Evolutionary conservation across 768 basidiomycete species (phyloP).

Genomic region (Porphyrellus cyaneotinctus): DNA sequence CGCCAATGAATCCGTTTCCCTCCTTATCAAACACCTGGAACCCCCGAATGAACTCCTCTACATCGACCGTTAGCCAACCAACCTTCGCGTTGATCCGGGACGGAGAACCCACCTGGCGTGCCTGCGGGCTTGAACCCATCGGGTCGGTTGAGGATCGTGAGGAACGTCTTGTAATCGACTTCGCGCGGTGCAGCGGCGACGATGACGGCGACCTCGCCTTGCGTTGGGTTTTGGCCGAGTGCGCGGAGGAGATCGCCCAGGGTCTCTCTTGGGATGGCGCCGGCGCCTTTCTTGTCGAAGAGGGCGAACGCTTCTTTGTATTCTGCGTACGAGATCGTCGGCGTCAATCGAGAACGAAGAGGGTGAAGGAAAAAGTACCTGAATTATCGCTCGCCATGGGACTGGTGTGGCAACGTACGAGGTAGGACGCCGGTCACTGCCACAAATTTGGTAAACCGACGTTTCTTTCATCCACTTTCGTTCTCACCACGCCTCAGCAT

Average conservation of each 20-base stretch:
- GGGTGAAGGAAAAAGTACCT: conserved; percentile 24
- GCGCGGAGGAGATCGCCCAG: conserved; percentile 92
- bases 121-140: conserved; percentile 98
- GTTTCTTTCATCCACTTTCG: too few species aligned
- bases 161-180: conserved; percentile 91
- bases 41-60: conserved; percentile 98
- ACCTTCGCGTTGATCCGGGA: background rate
- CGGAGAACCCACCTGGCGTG: conserved; percentile 70
- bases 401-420: background rate
- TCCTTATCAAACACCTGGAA: conserved; percentile 97
- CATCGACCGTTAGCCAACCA: background rate
- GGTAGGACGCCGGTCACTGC: background rate
- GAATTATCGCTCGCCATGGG: conserved; percentile 48
- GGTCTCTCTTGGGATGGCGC: conserved; percentile 80
- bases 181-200: conserved; percentile 69
- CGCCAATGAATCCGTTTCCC: conserved; percentile 68
- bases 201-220: conserved; percentile 90
- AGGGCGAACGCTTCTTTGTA: conserved; percentile 97
- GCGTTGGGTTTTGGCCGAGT: conserved; percentile 98
- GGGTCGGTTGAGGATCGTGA: conserved; percentile 87
- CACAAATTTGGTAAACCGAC: too few species aligned
- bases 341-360: conserved; percentile 5
- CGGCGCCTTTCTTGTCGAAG: conserved; percentile 95
- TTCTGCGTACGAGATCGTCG: conserved; percentile 47
- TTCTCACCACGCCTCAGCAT: conserved; percentile 10